phyloP scores from a whole-genome alignment of 2,329 filamentous ascomycete species.

The Hypocreales sp. region DNA sequence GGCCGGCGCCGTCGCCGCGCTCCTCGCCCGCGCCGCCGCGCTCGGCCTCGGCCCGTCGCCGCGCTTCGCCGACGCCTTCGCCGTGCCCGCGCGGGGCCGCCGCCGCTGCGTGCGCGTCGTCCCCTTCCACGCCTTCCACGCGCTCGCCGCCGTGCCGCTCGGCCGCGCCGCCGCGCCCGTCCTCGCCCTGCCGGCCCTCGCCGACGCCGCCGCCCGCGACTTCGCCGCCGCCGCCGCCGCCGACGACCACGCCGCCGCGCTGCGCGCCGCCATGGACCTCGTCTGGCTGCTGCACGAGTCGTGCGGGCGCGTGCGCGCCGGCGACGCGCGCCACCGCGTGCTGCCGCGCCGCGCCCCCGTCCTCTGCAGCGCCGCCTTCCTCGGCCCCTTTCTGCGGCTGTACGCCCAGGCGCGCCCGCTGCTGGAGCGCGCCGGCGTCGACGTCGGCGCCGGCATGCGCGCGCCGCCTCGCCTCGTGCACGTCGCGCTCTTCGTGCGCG shows the following conservation, averaged over 20 bases:
- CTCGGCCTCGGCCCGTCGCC: constrained; percentile 12
- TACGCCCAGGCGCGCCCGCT: constrained; percentile 11
- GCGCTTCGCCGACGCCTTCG: constrained; percentile 16
- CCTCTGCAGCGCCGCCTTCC: constrained; percentile 12
- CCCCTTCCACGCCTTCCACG: constrained; percentile 14
- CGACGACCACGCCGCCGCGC: constrained; percentile 5
- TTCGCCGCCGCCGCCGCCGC: no score
- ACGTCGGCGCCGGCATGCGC: neutral
- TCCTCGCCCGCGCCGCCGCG: constrained; percentile 25
- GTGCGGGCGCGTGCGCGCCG: no score
- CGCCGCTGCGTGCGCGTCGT: constrained; percentile 21
- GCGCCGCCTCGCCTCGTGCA: no score
- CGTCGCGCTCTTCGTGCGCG: no score
- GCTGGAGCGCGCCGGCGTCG: neutral
- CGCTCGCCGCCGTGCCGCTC: constrained; percentile 9
- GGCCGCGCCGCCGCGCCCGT: constrained; percentile 9
- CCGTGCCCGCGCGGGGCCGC: constrained; percentile 16
- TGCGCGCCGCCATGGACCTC: constrained; percentile 17
- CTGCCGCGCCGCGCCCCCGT: no score
- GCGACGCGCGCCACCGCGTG: no score
- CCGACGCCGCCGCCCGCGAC: constrained; percentile 18
- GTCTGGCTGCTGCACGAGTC: constrained; percentile 19
- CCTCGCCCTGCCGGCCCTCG: constrained; percentile 17
- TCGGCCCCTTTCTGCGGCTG: constrained; percentile 17
- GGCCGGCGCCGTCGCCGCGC: constrained; percentile 14